A percentile compares a stretch with the other conserved stretches of the same genome.
Conservation (phyloP, 1,284 basidiomycete species). For the Cryptococcus hybrid region DNA sequence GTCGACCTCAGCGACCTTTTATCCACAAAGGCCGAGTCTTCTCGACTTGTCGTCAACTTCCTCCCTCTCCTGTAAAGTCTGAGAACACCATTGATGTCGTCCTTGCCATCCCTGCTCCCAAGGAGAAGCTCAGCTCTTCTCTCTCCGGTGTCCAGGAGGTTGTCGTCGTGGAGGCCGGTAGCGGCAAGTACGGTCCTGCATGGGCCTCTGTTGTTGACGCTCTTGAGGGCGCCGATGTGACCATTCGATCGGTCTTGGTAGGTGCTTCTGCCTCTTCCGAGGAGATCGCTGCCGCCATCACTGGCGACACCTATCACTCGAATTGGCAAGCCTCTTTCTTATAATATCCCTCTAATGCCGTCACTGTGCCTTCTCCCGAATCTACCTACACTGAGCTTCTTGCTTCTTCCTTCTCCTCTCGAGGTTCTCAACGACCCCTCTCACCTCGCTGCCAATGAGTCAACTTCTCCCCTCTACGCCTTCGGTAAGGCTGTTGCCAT, state of each 20-base stretch:
- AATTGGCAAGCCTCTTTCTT: conserved; percentile 29
- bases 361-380: conserved; percentile 76
- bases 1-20: conserved; percentile 61
- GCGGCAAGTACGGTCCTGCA: conserved; percentile 78
- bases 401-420: conserved; percentile 79
- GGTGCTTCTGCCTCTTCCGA: conserved; percentile 38
- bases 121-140: conserved; percentile 61
- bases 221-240: conserved; percentile 35
- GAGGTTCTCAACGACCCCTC: conserved; percentile 82
- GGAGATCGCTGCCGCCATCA: conserved; percentile 43
- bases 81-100: conserved; percentile 68
- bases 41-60: conserved; percentile 69
- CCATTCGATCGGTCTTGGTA: conserved; percentile 46
- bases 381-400: conserved; percentile 88
- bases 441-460: conserved; percentile 67
- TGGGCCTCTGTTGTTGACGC: conserved; percentile 46
- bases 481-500: conserved; percentile 85
- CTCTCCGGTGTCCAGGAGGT: conserved; percentile 67
- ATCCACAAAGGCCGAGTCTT: conserved; percentile 53
- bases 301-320: conserved; percentile 32
- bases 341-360: conserved; percentile 52
- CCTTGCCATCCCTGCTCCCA: conserved; percentile 63
- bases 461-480: conserved; percentile 90
- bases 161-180: conserved; percentile 79
- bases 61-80: conserved; percentile 56